These are phyloP conservation scores for Pneumocystis oryctolagi DNA, from an alignment of 1,139 yeast genomes.

Conservation along the genomic window DNA sequence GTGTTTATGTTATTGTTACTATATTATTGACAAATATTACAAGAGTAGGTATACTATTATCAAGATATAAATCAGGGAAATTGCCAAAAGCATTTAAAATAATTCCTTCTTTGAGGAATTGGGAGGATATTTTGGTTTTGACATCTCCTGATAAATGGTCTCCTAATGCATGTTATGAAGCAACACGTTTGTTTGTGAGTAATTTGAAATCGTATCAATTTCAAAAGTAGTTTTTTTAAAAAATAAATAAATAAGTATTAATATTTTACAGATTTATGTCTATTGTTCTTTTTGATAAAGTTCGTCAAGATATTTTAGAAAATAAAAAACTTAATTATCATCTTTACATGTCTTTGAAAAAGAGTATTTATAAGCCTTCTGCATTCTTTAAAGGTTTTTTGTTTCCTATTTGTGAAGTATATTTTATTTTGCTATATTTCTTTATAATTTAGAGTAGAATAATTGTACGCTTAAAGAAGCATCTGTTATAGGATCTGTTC, in stretches of 20 bases:
- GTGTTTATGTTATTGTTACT: neutral
- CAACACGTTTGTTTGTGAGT: slow-evolving; percentile 84
- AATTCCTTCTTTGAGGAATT: slow-evolving; percentile 76
- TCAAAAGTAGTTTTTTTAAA: slow-evolving; percentile 28
- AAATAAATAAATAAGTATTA: neutral
- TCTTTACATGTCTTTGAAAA: slow-evolving; percentile 77
- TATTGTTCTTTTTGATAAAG: slow-evolving; percentile 63
- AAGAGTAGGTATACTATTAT: slow-evolving; percentile 61
- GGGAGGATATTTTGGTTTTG: slow-evolving; percentile 90
- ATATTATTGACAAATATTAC: neutral
- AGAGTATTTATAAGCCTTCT: slow-evolving; percentile 88
- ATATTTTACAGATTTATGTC: slow-evolving; percentile 43
- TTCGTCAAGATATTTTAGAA: slow-evolving; percentile 68
- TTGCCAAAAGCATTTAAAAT: slow-evolving; percentile 90
- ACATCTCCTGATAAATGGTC: slow-evolving; percentile 92
- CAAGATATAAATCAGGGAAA: slow-evolving; percentile 92
- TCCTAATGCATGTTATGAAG: slow-evolving; percentile 91
- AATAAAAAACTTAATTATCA: slow-evolving; percentile 62
- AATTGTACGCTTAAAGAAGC: slow-evolving; percentile 82
- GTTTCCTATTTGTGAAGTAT: slow-evolving; percentile 60
- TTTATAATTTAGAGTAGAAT: slow-evolving; percentile 17
- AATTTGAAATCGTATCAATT: slow-evolving; percentile 78
- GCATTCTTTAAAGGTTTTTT: slow-evolving; percentile 94
- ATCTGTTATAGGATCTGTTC: slow-evolving; percentile 82
- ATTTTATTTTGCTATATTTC: neutral